A percentile compares a stretch with the other conserved stretches of the same genome.
Evolutionary conservation across 768 basidiomycete genomes (phyloP).

Genomic region (Boletales sp.): DNA sequence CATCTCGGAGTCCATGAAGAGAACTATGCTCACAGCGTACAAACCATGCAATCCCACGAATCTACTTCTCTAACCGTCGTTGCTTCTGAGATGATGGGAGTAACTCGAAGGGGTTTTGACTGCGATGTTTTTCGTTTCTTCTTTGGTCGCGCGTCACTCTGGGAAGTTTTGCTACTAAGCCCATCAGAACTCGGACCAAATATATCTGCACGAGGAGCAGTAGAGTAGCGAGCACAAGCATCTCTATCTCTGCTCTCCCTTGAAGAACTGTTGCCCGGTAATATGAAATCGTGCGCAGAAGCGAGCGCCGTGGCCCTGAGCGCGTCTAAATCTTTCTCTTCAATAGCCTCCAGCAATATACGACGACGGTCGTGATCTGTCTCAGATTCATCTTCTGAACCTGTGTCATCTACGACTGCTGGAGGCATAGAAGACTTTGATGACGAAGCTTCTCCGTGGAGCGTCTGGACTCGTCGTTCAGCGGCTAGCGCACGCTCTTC

Average conservation of each 20-base stretch:
- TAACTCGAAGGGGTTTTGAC: conserved; percentile 10
- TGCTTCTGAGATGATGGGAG: not conserved
- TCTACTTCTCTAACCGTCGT: conserved; percentile 36
- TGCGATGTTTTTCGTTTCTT: conserved; percentile 21
- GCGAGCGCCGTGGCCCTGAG: conserved; percentile 43
- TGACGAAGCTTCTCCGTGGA: conserved; percentile 33
- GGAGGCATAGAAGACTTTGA: not conserved
- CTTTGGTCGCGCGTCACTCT: conserved; percentile 1
- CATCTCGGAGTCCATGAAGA: not conserved
- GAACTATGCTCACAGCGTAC: conserved; percentile 54
- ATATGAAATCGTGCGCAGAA: conserved; percentile 51
- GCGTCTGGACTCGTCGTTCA: conserved; percentile 53
- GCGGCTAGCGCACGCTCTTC: conserved; percentile 77
- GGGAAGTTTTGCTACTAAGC: not conserved
- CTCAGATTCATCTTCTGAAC: conserved; percentile 36
- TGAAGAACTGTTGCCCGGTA: conserved; percentile 23
- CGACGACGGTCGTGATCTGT: conserved; percentile 50
- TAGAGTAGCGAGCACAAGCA: not conserved
- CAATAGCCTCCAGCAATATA: conserved; percentile 46
- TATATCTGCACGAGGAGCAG: not conserved
- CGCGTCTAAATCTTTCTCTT: conserved; percentile 40
- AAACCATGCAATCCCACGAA: conserved; percentile 54
- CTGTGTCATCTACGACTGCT: conserved; percentile 29
- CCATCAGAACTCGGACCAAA: not conserved
- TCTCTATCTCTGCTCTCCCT: not conserved